Base-by-base conservation (phyloP, 73 alveolate genomes). In the Paramecium tetraurelia region DNA sequence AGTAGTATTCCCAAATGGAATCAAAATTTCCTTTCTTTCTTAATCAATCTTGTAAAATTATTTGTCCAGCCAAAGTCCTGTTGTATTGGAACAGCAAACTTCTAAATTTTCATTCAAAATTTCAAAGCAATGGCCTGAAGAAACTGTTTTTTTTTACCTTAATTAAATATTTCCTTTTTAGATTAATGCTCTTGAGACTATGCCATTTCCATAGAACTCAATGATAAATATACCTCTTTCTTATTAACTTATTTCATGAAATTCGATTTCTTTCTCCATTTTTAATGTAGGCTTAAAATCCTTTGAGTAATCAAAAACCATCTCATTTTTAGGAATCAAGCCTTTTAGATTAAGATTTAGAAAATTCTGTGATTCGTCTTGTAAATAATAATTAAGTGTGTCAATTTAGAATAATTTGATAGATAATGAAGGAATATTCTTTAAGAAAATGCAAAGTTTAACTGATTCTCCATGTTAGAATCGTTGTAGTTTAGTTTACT, bases 181-280 rank as follows among this genome's bases (percentile, higher is more conserved):
- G 21, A 97, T 95, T 5, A 96, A 46, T n/a, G 99, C 98, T 92
- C 99, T 95, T 9, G 97, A 92, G 20, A 95, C 77, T 68, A 80
- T 38, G 3, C 97, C 97, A 76, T 96, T 97, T 80, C 98, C 99
- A 16, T 88, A 88, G 92, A 96, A 93, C 71, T 97, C 99, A 12
- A 97, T 94, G 14, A 97, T 92, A 92, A 94, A 97, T 93, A 97
- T 59, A 1, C 99, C 99, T 86, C 97, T 69, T 50, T 92, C 21
- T 88, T 93, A 86, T 93, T 95, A 41, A 93, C 88, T 31, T 12
- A 86, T 86, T 50, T 58, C 63, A 1, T 36, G 86, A 80, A 95
- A 93, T 85, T 92, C 88, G 53, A 93, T 86, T 46, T 87, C 72
- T 90, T 89, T 92, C 12, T 80, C 41, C 59, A 85, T 86, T 69